Evolutionary conservation across 257 asterid species (phyloP), one percentile per base, ranked within the genome.

Genomic region (Solanum medicagineum): DNA sequence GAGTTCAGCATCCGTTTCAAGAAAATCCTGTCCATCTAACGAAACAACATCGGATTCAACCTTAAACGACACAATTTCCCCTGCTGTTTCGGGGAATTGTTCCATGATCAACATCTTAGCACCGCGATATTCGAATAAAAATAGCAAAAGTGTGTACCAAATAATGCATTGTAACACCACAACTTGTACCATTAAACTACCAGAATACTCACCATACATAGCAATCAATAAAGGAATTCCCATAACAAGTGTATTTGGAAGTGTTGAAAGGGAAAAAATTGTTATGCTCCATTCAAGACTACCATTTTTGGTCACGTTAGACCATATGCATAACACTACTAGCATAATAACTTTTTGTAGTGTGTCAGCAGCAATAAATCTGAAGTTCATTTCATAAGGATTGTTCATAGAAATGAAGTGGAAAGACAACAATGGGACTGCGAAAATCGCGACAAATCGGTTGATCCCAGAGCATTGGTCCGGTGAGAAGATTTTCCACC

Each of bases 11-110:
- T 96, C 99, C 0, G 98, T 94, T 68, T 96, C 98, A 8, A 96
- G 94, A 68, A 96, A 96, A 87, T 96, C 99, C 77, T 96, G 98
- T 0, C 98, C 99, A 77, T 96, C 99, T 1, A 96, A 82, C 0
- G 99, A 96, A 36, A 96, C 97, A 40, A 96, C 99, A 80, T 96
- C 99, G 79, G 99, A 94, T 12, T 94, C 98, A 5, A 94, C 99
- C 40, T 96, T 96, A 44, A 96, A 94, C 4, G 97, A 92, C 2
- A 94, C 98, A 5, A 96, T 96, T 1, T 97, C 93, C 11, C 94
- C 99, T 0, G 98, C 99, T 0, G 99, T 95, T 83, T 93, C 98
- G 0, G 99, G 98, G 70, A 94, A 93, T 87, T 95, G 99, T 66
- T 93, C 99, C 90, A 90, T 90, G 32, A 95, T 95, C 3, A 95